These are phyloP conservation scores for Haplosporangium sp. DNA, from an alignment of 371 early-diverging fungal species.

Conservation along the genomic window DNA sequence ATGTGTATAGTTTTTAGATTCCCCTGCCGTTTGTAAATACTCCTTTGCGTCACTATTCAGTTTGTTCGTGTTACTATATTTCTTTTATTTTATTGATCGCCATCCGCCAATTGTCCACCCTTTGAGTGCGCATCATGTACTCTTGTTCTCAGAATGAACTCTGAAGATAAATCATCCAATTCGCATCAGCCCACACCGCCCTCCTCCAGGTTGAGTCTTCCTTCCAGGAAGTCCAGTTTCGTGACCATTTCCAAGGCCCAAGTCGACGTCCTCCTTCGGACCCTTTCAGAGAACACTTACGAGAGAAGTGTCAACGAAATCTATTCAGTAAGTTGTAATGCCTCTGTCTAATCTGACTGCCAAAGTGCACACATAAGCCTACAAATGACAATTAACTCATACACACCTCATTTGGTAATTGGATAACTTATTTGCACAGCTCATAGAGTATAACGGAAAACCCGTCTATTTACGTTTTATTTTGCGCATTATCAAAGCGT, in stretches of 20 bases:
- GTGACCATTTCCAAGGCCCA: conserved; percentile 75
- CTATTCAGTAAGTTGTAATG: conserved; percentile 58
- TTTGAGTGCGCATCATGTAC: conserved; percentile 56
- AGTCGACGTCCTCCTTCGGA: conserved; percentile 66
- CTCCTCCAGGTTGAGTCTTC: conserved; percentile 55
- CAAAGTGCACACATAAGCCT: not conserved
- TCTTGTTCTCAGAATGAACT: conserved; percentile 52
- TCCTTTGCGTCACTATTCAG: not conserved
- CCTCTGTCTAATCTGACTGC: not conserved
- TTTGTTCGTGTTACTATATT: not conserved
- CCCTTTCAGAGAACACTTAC: conserved; percentile 67
- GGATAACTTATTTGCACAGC: conserved; percentile 48
- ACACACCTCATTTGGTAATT: not conserved
- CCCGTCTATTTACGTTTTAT: conserved; percentile 68
- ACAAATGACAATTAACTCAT: not conserved
- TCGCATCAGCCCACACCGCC: conserved; percentile 49
- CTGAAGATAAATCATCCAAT: conserved; percentile 54
- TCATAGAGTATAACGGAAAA: conserved; percentile 69
- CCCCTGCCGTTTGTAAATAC: conserved; percentile 15
- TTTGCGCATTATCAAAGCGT: conserved; percentile 60
- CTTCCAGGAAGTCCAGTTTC: conserved; percentile 60
- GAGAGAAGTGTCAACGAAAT: conserved; percentile 64
- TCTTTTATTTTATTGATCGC: conserved; percentile 6
- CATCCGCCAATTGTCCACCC: conserved; percentile 8
- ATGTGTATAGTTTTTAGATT: not conserved